phyloP scores from a whole-genome alignment of 129 eudicot species.

The Scalesia atractyloides region DNA sequence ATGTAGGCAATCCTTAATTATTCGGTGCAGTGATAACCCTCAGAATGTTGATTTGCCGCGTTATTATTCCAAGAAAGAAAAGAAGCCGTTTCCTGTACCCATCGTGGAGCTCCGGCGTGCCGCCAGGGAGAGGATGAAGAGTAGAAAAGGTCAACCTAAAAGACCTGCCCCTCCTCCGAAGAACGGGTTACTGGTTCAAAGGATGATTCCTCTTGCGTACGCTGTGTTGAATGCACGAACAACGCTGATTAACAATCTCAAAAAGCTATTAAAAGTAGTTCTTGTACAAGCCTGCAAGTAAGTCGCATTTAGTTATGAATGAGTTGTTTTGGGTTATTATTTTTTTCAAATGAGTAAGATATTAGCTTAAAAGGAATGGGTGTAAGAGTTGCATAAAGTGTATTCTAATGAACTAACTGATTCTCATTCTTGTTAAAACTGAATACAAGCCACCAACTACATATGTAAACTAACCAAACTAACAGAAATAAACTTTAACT shows the following conservation, averaged over 20 bases:
- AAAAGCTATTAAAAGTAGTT: constrained; percentile 73
- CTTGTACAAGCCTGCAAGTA: constrained; percentile 94
- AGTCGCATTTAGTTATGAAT: constrained; percentile 23
- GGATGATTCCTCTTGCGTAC: constrained; percentile 84
- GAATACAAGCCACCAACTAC: too few relatives aligned
- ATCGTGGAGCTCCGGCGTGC: constrained; percentile 85
- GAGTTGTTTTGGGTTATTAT: not conserved
- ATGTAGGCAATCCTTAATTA: constrained; percentile 34
- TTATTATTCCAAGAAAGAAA: constrained; percentile 70
- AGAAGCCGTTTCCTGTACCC: constrained; percentile 91
- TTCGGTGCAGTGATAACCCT: constrained; percentile 68
- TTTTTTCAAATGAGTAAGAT: not conserved
- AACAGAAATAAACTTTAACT: too few relatives aligned
- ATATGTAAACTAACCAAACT: too few relatives aligned
- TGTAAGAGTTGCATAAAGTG: not conserved
- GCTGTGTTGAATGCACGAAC: constrained; percentile 74
- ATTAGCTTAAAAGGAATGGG: not conserved
- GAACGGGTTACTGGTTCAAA: constrained; percentile 69
- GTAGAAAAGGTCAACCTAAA: constrained; percentile 61
- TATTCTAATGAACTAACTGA: not conserved
- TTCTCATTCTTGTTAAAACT: too few relatives aligned
- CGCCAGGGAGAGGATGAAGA: constrained; percentile 88
- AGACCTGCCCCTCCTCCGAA: constrained; percentile 77
- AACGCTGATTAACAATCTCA: constrained; percentile 73
- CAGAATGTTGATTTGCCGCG: constrained; percentile 97